phyloP scores from a whole-genome alignment of 306 rosid species.

The Pyrus pyrifolia region DNA sequence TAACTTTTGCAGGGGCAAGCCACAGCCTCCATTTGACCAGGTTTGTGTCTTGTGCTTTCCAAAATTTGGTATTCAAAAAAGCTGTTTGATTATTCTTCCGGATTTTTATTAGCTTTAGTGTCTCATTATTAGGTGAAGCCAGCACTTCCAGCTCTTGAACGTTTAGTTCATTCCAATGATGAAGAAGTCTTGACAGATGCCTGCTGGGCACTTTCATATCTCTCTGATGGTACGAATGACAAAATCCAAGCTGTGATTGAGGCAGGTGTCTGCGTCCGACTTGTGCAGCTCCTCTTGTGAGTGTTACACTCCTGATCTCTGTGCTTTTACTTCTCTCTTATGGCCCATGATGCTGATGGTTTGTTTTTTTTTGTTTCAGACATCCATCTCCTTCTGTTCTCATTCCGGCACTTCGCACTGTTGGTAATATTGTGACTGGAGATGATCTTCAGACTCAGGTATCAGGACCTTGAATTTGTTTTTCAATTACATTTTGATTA shows the following conservation, averaged over 20 bases:
- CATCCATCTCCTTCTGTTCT: slow-evolving; percentile 87
- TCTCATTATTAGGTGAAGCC: slow-evolving; percentile 61
- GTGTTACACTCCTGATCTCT: slow-evolving; percentile 11
- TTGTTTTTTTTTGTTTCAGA: slow-evolving; percentile 22
- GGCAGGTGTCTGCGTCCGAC: slow-evolving; percentile 68
- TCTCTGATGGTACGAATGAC: slow-evolving; percentile 90
- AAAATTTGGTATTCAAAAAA: not conserved
- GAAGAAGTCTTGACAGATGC: slow-evolving; percentile 92
- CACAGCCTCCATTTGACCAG: slow-evolving; percentile 84
- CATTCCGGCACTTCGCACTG: slow-evolving; percentile 90
- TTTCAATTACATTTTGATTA: not conserved
- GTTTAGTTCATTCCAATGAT: slow-evolving; percentile 78
- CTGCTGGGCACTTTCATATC: slow-evolving; percentile 89
- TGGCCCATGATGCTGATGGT: not conserved
- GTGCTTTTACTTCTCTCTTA: not conserved
- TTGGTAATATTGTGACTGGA: slow-evolving; percentile 91
- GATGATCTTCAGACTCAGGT: slow-evolving; percentile 91
- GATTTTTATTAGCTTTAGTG: not conserved
- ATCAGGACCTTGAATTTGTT: slow-evolving; percentile 3
- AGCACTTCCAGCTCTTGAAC: slow-evolving; percentile 88
- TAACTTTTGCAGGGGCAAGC: slow-evolving; percentile 92
- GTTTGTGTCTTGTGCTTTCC: slow-evolving; percentile 22
- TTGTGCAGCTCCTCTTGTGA: slow-evolving; percentile 83
- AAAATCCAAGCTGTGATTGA: slow-evolving; percentile 92
- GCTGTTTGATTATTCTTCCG: not conserved